Evolutionary conservation across 2,329 filamentous ascomycete species (phyloP).

Genomic region (Penicillium sp.): DNA sequence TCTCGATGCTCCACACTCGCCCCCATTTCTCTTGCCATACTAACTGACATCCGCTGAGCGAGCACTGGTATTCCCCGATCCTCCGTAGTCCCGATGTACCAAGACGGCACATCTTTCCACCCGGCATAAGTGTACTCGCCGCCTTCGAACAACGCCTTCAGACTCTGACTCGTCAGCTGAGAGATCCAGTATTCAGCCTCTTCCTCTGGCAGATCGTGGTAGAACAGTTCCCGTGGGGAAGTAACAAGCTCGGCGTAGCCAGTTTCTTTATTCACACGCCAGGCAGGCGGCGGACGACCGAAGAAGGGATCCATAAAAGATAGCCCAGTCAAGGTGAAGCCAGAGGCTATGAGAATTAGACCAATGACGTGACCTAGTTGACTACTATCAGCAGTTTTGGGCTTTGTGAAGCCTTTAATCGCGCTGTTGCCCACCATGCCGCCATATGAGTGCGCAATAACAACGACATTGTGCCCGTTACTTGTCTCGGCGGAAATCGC

Average conservation of each 20-base stretch:
- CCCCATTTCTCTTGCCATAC: constrained; percentile 49
- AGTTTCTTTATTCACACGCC: constrained; percentile 48
- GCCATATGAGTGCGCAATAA: constrained; percentile 59
- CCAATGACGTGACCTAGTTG: constrained; percentile 51
- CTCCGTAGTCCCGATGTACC: constrained; percentile 54
- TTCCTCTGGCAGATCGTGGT: constrained; percentile 56
- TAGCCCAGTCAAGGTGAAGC: constrained; percentile 48
- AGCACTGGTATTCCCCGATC: constrained; percentile 51
- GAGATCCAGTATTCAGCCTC: constrained; percentile 53
- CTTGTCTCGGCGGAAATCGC: constrained; percentile 46
- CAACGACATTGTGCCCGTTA: constrained; percentile 52
- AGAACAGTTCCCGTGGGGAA: constrained; percentile 53
- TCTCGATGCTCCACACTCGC: constrained; percentile 48
- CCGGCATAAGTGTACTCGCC: constrained; percentile 54
- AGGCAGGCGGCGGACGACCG: constrained; percentile 52
- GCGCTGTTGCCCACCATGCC: constrained; percentile 56
- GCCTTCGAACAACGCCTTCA: constrained; percentile 55
- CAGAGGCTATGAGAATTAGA: constrained; percentile 54
- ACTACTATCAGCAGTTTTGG: constrained; percentile 6
- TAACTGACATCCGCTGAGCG: constrained; percentile 48
- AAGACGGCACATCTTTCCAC: constrained; percentile 56
- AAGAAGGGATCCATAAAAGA: constrained; percentile 52
- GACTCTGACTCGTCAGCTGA: constrained; percentile 50
- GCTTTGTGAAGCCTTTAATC: constrained; percentile 50
- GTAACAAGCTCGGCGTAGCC: constrained; percentile 51